Conservation (phyloP, 2,329 filamentous ascomycete genomes). For the Conoideocrella luteorostrata region DNA sequence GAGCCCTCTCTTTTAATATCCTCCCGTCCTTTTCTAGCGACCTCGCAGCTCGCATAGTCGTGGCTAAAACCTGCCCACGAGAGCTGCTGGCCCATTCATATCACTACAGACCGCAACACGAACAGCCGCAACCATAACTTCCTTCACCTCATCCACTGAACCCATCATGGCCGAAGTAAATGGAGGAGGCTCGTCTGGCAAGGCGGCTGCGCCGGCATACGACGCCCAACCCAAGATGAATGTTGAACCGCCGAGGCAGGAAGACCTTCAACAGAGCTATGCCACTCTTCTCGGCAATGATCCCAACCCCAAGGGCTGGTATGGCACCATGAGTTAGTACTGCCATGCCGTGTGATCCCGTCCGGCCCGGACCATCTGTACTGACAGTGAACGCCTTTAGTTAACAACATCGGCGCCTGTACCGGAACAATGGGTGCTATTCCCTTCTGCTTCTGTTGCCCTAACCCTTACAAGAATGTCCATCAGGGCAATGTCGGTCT, state of each 20-base stretch:
- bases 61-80: too few relatives aligned
- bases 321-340: constrained; percentile 72
- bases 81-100: too few relatives aligned
- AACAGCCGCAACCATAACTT: constrained; percentile 9
- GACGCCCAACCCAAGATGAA: constrained; percentile 47
- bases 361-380: not conserved
- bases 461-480: constrained; percentile 93
- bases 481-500: constrained; percentile 90
- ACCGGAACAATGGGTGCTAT: constrained; percentile 79
- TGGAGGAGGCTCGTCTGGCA: constrained; percentile 22
- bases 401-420: constrained; percentile 66
- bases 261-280: constrained; percentile 81
- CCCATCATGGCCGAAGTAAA: constrained; percentile 18
- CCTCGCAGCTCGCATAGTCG: too few relatives aligned
- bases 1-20: too few relatives aligned
- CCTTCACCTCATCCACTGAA: constrained; percentile 11
- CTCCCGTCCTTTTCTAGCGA: too few relatives aligned
- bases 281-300: constrained; percentile 60
- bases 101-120: not conserved
- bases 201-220: constrained; percentile 18
- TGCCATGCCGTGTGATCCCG: not conserved
- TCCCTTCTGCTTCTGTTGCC: constrained; percentile 85
- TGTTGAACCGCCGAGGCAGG: constrained; percentile 73
- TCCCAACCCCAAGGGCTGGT: constrained; percentile 74
- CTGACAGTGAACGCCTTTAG: constrained; percentile 26